phyloP scores from a whole-genome alignment of 2,329 filamentous ascomycete species.

The Parafenestella ontariensis region DNA sequence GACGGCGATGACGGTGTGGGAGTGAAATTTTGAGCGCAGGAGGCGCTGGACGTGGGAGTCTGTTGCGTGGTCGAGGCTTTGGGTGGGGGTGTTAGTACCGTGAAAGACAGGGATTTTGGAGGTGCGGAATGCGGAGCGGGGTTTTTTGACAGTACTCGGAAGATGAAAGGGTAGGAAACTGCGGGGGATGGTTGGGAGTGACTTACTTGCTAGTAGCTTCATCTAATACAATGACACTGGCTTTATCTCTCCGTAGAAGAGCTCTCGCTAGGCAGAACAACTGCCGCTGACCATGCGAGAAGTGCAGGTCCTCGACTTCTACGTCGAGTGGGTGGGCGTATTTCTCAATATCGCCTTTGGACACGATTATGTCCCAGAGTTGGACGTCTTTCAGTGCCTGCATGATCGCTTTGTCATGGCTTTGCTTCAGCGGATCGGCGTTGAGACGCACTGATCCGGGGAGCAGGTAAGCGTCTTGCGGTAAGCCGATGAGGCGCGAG shows the following conservation, averaged over 20 bases:
- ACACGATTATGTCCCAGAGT: slow-evolving; percentile 51
- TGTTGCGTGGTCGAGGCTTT: slow-evolving; percentile 63
- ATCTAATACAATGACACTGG: slow-evolving; percentile 40
- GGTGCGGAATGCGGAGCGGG: too few species aligned
- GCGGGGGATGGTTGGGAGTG: neutral
- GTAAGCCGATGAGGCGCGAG: slow-evolving; percentile 54
- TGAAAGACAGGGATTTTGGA: neutral
- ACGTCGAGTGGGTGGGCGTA: slow-evolving; percentile 43
- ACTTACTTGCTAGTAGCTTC: slow-evolving; percentile 46
- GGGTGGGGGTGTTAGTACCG: slow-evolving; percentile 8
- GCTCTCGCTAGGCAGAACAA: slow-evolving; percentile 69
- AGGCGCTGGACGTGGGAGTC: slow-evolving; percentile 65
- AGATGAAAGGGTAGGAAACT: neutral
- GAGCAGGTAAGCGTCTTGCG: slow-evolving; percentile 62
- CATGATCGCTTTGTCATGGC: slow-evolving; percentile 51
- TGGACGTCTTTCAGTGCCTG: slow-evolving; percentile 56
- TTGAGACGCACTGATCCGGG: slow-evolving; percentile 58
- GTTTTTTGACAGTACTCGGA: too few species aligned
- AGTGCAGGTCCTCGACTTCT: slow-evolving; percentile 39
- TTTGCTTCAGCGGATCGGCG: slow-evolving; percentile 52
- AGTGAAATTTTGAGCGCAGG: slow-evolving; percentile 60
- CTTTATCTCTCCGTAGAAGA: slow-evolving; percentile 52
- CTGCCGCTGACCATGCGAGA: slow-evolving; percentile 64
- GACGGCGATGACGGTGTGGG: slow-evolving; percentile 66
- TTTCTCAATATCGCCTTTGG: slow-evolving; percentile 37